Conservation (phyloP, 306 rosid genomes). For the Amphicarpaea edgeworthii region DNA sequence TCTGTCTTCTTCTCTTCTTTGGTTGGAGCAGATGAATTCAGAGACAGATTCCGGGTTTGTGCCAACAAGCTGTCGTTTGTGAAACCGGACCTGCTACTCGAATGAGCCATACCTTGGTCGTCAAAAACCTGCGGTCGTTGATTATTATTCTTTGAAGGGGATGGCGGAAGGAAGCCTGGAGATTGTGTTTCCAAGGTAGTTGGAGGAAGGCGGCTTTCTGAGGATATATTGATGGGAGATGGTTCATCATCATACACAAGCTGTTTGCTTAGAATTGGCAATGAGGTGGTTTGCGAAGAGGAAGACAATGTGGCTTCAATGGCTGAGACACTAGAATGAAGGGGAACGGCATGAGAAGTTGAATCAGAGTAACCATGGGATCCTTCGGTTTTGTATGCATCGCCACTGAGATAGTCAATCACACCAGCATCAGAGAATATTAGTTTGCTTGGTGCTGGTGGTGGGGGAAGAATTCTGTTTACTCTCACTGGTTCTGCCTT, state of each 20-base stretch:
- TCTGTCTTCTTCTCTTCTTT: conserved; percentile 77
- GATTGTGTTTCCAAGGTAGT: conserved; percentile 74
- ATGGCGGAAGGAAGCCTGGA: conserved; percentile 66
- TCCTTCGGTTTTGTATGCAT: conserved; percentile 71
- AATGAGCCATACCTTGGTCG: conserved; percentile 51
- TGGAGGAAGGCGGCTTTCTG: conserved; percentile 63
- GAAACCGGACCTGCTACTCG: conserved; percentile 63
- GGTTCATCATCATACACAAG: conserved; percentile 79
- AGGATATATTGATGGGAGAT: conserved; percentile 56
- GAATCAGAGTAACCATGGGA: conserved; percentile 51
- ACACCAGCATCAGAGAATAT: conserved; percentile 57
- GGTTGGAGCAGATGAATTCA: conserved; percentile 62
- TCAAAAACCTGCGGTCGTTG: conserved; percentile 84
- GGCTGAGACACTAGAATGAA: conserved; percentile 50
- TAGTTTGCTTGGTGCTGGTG: conserved; percentile 79
- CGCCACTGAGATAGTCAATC: conserved; percentile 95
- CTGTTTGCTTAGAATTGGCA: conserved; percentile 51
- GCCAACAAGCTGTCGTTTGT: conserved; percentile 74
- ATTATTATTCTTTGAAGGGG: conserved; percentile 69
- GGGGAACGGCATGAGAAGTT: conserved; percentile 51
- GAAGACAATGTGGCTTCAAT: conserved; percentile 54
- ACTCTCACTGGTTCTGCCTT: conserved; percentile 53
- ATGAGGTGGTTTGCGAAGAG: conserved; percentile 52
- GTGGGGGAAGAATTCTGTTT: conserved; percentile 79
- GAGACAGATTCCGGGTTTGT: conserved; percentile 76